A percentile compares a stretch with the other conserved stretches of the same genome.
Evolutionary conservation across 768 basidiomycete species (phyloP).

Genomic region (Amanita brunnescens): DNA sequence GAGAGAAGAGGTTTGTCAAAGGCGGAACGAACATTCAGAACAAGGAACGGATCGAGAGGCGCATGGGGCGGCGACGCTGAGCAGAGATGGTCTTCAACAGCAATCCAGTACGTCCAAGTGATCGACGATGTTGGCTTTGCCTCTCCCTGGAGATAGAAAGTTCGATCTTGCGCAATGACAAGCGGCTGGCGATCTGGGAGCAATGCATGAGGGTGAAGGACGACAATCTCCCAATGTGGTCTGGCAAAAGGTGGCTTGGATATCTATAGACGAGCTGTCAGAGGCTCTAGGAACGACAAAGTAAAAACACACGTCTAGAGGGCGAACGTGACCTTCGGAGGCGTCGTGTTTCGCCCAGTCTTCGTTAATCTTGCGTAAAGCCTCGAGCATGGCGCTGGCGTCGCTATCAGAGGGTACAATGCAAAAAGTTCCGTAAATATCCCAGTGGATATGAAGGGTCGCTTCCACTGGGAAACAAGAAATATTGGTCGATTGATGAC

Average conservation of each 20-base stretch:
- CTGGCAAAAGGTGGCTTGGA: conserved; percentile 5
- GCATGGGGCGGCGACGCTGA: conserved; percentile 2
- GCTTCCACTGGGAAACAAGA: conserved; percentile 7
- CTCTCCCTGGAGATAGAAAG: conserved; percentile 2
- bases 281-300: neutral
- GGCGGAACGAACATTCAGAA: conserved; percentile 4
- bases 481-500: conserved; percentile 1
- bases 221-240: conserved; percentile 8
- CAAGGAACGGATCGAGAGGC: conserved; percentile 4
- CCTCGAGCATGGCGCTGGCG: conserved; percentile 6
- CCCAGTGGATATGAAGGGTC: conserved; percentile 9
- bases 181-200: conserved; percentile 9
- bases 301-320: conserved; percentile 7
- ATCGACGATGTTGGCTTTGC: neutral
- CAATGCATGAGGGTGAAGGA: conserved; percentile 9
- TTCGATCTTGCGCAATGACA: conserved; percentile 5
- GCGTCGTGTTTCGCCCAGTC: neutral
- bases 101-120: conserved; percentile 9
- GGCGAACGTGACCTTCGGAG: neutral
- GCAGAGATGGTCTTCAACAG: conserved; percentile 7
- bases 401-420: conserved; percentile 9
- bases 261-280: conserved; percentile 5
- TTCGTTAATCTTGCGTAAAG: conserved; percentile 5
- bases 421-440: conserved; percentile 11
- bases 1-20: conserved; percentile 4